Percentiles rank a stretch among this genome's conserved stretches.
Conservation (phyloP, 352 stramenopile genomes). For the Phytopythium helicoides region DNA sequence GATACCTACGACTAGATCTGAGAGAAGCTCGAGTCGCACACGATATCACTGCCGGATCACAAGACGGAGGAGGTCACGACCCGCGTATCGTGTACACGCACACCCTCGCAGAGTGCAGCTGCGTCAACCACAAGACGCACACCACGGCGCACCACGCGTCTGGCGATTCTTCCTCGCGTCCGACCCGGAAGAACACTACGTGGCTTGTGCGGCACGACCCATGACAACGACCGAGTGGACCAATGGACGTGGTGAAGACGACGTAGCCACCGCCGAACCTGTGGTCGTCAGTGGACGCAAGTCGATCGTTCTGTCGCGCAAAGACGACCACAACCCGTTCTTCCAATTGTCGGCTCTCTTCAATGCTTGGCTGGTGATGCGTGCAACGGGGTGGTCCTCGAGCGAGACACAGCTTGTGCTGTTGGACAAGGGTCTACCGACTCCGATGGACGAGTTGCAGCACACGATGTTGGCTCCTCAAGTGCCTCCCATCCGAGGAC, state of each 20-base stretch:
- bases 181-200: constrained; percentile 4
- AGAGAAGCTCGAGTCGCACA: constrained; percentile 12
- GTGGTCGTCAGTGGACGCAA: neutral
- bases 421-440: constrained; percentile 42
- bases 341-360: constrained; percentile 43
- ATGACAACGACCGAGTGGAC: constrained; percentile 6
- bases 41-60: constrained; percentile 19
- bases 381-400: constrained; percentile 39
- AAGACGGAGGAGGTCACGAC: constrained; percentile 30
- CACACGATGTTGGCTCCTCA: constrained; percentile 31
- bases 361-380: constrained; percentile 14
- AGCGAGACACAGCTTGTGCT: constrained; percentile 36
- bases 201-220: constrained; percentile 2
- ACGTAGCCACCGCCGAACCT: neutral
- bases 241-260: neutral
- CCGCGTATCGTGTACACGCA: constrained; percentile 28
- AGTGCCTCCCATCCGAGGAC: constrained; percentile 22
- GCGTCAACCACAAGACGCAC: constrained; percentile 14
- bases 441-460: constrained; percentile 41
- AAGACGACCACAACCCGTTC: constrained; percentile 56
- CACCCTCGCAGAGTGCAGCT: constrained; percentile 24
- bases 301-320: constrained; percentile 34
- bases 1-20: constrained; percentile 21
- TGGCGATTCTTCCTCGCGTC: neutral
- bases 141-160: constrained; percentile 5